Evolutionary conservation across 208 protist genomes (phyloP).

Genomic region (Leishmania martiniquensis): DNA sequence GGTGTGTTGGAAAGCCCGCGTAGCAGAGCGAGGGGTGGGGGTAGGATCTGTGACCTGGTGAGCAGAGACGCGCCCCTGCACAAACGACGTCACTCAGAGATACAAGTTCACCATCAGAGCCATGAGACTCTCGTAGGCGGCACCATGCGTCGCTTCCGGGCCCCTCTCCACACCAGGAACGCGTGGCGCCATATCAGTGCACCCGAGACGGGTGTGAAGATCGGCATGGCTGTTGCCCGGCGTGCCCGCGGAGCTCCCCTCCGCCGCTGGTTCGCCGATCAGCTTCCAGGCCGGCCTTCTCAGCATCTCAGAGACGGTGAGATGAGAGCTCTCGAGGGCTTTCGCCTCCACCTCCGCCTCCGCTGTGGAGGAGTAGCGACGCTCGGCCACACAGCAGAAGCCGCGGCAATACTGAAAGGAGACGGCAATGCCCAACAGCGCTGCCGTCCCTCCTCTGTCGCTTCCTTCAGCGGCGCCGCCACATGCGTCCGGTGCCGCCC

Average conservation of each 20-base stretch:
- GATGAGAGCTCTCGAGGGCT: background rate
- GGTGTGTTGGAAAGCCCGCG: background rate
- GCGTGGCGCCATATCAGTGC: background rate
- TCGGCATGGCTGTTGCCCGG: background rate
- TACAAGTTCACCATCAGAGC: conserved; percentile 28
- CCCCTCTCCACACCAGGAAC: background rate
- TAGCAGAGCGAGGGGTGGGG: background rate
- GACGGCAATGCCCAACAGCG: conserved; percentile 17
- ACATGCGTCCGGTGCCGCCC: background rate
- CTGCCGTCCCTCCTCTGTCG: background rate
- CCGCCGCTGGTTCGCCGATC: background rate
- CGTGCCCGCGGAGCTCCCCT: background rate
- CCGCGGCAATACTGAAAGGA: conserved; percentile 24
- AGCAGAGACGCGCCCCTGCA: background rate
- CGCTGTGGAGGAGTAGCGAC: background rate
- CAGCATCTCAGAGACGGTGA: conserved; percentile 5
- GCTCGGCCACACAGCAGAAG: conserved; percentile 16
- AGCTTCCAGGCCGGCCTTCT: background rate
- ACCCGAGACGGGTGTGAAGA: background rate
- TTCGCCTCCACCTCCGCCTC: conserved; percentile 7
- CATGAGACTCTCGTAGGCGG: conserved; percentile 31
- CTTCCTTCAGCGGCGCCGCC: background rate
- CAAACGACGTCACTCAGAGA: conserved; percentile 3
- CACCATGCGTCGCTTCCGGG: background rate
- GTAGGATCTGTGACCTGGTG: background rate